These are phyloP conservation scores for Spathaspora hagerdaliae DNA, from an alignment of 805 yeast genomes.

Conservation along the genomic window DNA sequence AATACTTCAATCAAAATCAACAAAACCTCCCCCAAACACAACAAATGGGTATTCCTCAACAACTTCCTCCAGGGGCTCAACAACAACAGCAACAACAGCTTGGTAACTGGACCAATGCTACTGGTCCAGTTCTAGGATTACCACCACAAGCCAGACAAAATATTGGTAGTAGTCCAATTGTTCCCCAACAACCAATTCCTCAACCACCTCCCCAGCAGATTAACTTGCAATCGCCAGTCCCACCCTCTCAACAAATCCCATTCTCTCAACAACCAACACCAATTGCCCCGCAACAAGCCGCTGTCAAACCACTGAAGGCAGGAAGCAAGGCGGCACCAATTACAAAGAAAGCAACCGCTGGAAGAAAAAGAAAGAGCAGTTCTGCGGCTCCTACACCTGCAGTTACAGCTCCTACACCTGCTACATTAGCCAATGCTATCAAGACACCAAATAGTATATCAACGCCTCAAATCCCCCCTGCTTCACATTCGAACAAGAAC, in stretches of 20 bases:
- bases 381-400: slow-evolving; percentile 29
- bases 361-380: slow-evolving; percentile 8
- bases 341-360: slow-evolving; percentile 6
- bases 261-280: slow-evolving; percentile 3
- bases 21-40: slow-evolving; percentile 1
- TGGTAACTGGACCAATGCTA: slow-evolving; percentile 3
- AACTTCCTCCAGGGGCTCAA: neutral
- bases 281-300: neutral
- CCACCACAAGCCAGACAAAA: slow-evolving; percentile 4
- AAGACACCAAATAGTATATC: slow-evolving; percentile 43
- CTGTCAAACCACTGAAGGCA: slow-evolving; percentile 2
- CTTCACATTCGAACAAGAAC: slow-evolving; percentile 34
- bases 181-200: slow-evolving; percentile 6
- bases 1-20: slow-evolving; percentile 5
- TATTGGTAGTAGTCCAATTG: slow-evolving; percentile 23
- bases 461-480: slow-evolving; percentile 34
- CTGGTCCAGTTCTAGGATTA: neutral
- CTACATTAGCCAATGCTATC: slow-evolving; percentile 35
- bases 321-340: slow-evolving; percentile 3
- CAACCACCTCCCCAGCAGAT: slow-evolving; percentile 6
- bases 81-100: slow-evolving; percentile 3
- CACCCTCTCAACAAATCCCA: slow-evolving; percentile 3
- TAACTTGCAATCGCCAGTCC: slow-evolving; percentile 12
- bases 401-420: slow-evolving; percentile 31
- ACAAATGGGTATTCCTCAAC: neutral